Evolutionary conservation across 352 stramenopile genomes (phyloP), one percentile per base, ranked within the genome.

Genomic region (Peronosclerospora sorghi): DNA sequence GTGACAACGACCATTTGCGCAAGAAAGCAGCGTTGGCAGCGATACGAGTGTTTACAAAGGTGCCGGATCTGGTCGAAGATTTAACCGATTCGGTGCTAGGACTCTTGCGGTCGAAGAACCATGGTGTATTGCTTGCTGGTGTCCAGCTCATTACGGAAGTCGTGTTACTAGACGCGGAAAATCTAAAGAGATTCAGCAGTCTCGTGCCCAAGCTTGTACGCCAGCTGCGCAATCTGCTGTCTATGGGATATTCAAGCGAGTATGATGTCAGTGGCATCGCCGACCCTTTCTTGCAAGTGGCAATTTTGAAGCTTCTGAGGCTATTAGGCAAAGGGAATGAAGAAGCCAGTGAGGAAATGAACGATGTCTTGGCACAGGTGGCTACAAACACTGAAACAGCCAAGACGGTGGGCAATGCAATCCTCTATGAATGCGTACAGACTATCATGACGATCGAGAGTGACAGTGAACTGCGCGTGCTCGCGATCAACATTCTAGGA

Each of bases 361-460:
- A 98, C 65, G 96, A 99, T 71, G 88, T 99, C 14, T 79, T 99
- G 4, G 94, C 95, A 2, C 93, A 99, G 74, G 96, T 99, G 26
- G 97, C 96, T n/a, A 99, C 95, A n/a, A 98, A 98, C 72, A 99
- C 96, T 8, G 96, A 99, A 62, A 98, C 95, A 7, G 91, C 92
- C 29, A 98, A 98, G 63, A 99, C 97, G 60, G 91, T 96, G n/a
- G 97, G 96, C 24, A 99, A 99, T 67, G 95, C 92, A 14, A 96
- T 98, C 35, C 68, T 99, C 47, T 99, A 99, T 68, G 96, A 99
- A 69, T 98, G 95, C 55, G 96, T 99, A 18, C 88, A 97, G 48
- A 98, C 95, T 4, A 99, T 99, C 61, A 98, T 99, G 93, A 77
- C 78, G 12, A 96, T 99, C 37, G 92, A 99, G 62, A 97, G 83